Percentiles rank a stretch among this genome's conserved stretches.
These are phyloP conservation scores for Triticum dicoccoides DNA, from an alignment of 176 grass and related monocot genomes.

Conservation along the genomic window DNA sequence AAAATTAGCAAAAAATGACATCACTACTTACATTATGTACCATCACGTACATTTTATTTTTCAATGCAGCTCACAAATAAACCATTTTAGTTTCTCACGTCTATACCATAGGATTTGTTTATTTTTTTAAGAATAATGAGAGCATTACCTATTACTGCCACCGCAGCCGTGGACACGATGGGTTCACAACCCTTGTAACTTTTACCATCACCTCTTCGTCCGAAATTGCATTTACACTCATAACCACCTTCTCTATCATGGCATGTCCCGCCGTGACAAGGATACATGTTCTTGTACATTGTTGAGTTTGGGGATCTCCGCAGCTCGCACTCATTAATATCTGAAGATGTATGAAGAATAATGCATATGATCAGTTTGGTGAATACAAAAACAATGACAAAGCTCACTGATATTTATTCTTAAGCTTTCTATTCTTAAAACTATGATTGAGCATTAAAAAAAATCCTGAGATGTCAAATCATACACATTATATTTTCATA, in stretches of 20 bases:
- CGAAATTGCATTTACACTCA: neutral
- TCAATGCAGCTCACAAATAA: no score
- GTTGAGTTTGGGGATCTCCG: neutral
- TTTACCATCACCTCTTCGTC: neutral
- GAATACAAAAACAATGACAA: neutral
- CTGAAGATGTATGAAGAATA: neutral
- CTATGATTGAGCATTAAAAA: neutral
- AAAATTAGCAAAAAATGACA: no score
- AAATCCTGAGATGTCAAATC: no score
- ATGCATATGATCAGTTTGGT: neutral
- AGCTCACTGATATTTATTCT: neutral
- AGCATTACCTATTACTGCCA: neutral
- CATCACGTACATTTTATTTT: no score
- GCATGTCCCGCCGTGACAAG: neutral
- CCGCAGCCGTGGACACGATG: neutral
- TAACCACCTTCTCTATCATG: neutral
- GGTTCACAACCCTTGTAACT: neutral
- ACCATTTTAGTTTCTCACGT: no score
- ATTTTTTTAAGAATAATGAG: no score
- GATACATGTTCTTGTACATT: neutral
- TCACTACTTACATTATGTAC: no score
- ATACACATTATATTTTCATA: neutral
- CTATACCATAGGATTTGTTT: no score
- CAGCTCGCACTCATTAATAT: constrained; percentile 8
- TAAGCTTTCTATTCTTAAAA: neutral